Base-by-base conservation (phyloP, 179 eudicot genomes). In the Monotropa hypopitys region DNA sequence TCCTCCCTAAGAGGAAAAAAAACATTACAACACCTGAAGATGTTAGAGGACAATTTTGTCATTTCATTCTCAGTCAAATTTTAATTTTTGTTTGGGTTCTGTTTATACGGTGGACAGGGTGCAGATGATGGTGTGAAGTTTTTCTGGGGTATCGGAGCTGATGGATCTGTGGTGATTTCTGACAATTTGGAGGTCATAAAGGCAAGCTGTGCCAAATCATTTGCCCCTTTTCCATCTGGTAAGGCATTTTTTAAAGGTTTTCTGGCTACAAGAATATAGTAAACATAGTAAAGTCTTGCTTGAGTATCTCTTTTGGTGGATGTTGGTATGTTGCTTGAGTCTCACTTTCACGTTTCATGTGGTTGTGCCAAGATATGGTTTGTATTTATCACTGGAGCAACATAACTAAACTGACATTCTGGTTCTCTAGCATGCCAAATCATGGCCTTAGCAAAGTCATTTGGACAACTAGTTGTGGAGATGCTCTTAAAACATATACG, bases 161-260 rank as follows among this genome's bases (percentile, higher is more conserved):
- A 91, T 89, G 93, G 90, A n/a, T 91, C 96, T 67, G 88, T 88
- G 9, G 89, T 92, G 68, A 86, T 92, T 5, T 88, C 92, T 80
- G 96, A 92, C 73, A 81, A 84, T 80, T 66, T 85, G 77, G 85
- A 80, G 70, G 87, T 84, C 21, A 83, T 92, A 0, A 92, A 92
- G 77, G 85, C 88, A 42, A 85, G 96, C 73, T 92, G 97, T 82
- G 88, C 87, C 33, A 92, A 92, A 79, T 92, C 97, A 9, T 92
- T 87, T 87, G 97, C 94, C 30, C 94, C 97, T 15, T 92, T 92
- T 71, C 97, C 97, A 16, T 35, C 87, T 69, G 91, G 90, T 88
- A 82, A 77, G 70, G 21, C 15, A 51, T 40, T 20, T 20, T 0
- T 35, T 66, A 15, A 5, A 18, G 18, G 6, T 66, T 15, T 3